Base-by-base conservation (phyloP, 495 filamentous ascomycete species). In the Aspergillus steynii region DNA sequence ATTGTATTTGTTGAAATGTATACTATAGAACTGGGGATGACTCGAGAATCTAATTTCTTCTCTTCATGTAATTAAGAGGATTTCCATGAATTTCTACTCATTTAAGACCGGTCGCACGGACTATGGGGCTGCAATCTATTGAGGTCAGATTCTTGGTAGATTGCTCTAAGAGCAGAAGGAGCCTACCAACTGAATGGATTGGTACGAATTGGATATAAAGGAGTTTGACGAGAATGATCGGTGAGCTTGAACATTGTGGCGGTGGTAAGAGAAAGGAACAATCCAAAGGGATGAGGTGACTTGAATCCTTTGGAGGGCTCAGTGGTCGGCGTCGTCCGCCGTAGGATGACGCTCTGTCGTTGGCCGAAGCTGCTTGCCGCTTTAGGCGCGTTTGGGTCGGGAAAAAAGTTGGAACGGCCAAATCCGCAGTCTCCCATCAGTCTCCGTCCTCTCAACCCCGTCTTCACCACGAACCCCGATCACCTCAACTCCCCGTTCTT, bases 331-430 rank as follows among this genome's bases (percentile, higher is more conserved):
- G 20, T 20, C 20, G 20, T 20, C 20, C 20, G 20, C 20, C 20
- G 20, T 20, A 20, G 20, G 20, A 42, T 42, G 37, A 42, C 37
- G 37, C 37, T 42, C 37, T 15, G 37, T 42, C 7, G 37, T 42
- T 12, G 56, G 29, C 31, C 60, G 66, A 67, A 76, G 70, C 65
- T 72, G 67, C 63, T 76, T 73, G 70, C 76, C 75, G 75, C 74
- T 77, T 78, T 79, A 55, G 61, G 65, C 50, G 63, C 61, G 61
- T 58, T 57, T 59, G 53, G 72, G 64, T 67, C 73, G 72, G 74
- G 70, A 79, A 76, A 76, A 79, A 79, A 79, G 76, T 77, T 76
- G 74, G 71, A 68, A 64, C 66, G 67, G 56, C 61, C 64, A 66
- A 71, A 71, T 57, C 63, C 61, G 58, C 55, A 59, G 60, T 59